Evolutionary conservation across 805 yeast genomes (phyloP).

Genomic region (Kazachstania viticola): DNA sequence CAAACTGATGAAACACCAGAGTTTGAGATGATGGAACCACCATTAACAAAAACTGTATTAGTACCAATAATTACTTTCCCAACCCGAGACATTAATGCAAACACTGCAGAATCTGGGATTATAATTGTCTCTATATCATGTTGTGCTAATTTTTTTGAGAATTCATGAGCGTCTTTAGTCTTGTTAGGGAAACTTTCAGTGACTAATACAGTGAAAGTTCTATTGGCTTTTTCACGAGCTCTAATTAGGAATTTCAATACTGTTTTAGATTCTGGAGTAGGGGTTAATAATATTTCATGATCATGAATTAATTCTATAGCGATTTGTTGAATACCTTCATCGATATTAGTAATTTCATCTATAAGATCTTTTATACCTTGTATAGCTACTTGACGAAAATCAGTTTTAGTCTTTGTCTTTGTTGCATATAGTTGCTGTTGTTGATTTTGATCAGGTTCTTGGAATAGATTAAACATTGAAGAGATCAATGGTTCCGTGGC

Average conservation of each 20-base stretch:
- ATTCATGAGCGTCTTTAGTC: conserved; percentile 60
- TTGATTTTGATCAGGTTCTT: conserved; percentile 32
- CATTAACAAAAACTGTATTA: conserved; percentile 86
- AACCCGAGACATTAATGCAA: conserved; percentile 93
- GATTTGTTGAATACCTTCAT: conserved; percentile 84
- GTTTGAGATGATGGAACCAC: conserved; percentile 81
- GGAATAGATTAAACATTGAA: conserved; percentile 77
- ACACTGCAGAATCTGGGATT: conserved; percentile 85
- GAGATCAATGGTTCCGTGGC: conserved; percentile 46
- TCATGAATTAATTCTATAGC: conserved; percentile 92
- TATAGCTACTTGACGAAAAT: conserved; percentile 72
- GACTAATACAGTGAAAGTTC: conserved; percentile 84
- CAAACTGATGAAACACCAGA: conserved; percentile 89
- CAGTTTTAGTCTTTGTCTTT: conserved; percentile 29
- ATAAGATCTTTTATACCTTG: conserved; percentile 87
- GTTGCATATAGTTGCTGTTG: conserved; percentile 5
- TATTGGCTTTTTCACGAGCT: conserved; percentile 62
- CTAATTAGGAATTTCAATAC: conserved; percentile 76
- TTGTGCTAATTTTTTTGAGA: conserved; percentile 68
- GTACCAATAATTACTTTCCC: conserved; percentile 94
- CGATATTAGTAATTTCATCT: conserved; percentile 81
- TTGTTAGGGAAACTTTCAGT: conserved; percentile 90
- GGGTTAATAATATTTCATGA: conserved; percentile 68
- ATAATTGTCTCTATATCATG: conserved; percentile 84
- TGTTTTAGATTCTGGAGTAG: conserved; percentile 89